Evolutionary conservation across 2,329 filamentous ascomycete genomes (phyloP).

Genomic region (Chaetomiaceae sp.): DNA sequence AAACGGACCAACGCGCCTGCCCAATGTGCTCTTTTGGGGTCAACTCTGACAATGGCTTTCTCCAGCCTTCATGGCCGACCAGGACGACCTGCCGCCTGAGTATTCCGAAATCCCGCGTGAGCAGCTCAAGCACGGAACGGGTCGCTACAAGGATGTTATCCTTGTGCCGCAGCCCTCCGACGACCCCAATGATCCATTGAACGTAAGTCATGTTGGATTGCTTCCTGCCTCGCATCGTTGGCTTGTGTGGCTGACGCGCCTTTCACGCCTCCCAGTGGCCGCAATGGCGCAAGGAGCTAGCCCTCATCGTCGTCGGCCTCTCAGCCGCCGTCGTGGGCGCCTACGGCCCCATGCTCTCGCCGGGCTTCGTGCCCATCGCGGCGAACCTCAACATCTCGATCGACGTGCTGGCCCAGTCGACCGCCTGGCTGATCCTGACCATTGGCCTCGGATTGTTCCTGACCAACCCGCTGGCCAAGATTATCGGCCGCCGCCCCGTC

Average conservation of each 20-base stretch:
- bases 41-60: neutral
- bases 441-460: slow-evolving; percentile 44
- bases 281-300: slow-evolving; percentile 39
- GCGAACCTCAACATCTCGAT: slow-evolving; percentile 38
- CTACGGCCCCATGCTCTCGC: slow-evolving; percentile 46
- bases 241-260: neutral
- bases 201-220: slow-evolving; percentile 29
- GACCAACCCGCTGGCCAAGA: slow-evolving; percentile 45
- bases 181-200: slow-evolving; percentile 44
- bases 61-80: slow-evolving; percentile 40
- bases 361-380: slow-evolving; percentile 42
- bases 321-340: slow-evolving; percentile 43
- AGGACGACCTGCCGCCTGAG: slow-evolving; percentile 40
- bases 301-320: slow-evolving; percentile 40
- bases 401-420: slow-evolving; percentile 38
- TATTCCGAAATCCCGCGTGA: slow-evolving; percentile 38
- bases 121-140: slow-evolving; percentile 34
- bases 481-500: slow-evolving; percentile 44
- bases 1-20: no score
- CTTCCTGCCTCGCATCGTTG: neutral
- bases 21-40: neutral
- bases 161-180: slow-evolving; percentile 41
- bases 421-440: slow-evolving; percentile 43
- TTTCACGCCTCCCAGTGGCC: slow-evolving; percentile 33
- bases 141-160: slow-evolving; percentile 31